Base-by-base conservation (phyloP, 225 moss, liverwort and hornwort genomes). In the Lunularia cruciata region DNA sequence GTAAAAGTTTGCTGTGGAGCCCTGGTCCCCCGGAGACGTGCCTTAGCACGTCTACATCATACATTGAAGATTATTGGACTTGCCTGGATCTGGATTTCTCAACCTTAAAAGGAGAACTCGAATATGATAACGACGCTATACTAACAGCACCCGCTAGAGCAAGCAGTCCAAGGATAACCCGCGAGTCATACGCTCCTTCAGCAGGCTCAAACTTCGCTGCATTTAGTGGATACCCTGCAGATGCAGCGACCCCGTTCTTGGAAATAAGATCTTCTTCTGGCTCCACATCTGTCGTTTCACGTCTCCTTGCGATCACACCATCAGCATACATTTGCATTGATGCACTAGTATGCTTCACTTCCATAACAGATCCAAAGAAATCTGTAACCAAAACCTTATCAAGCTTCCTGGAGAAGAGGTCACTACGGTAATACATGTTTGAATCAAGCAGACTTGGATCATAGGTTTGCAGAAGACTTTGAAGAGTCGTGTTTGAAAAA, bases 341-440 rank as follows among this genome's bases (percentile, higher is more conserved):
- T 76, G 87, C 85, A 74, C 81, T 73, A 36, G 92, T 95, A 57
- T 88, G 87, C 73, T 91, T 80, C 70, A 93, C 92, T 71, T 89
- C 91, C 98, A 98, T 98, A 46, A 98, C 98, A 68, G 93, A 98
- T 63, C 93, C 93, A 74, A 98, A 98, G 76, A 98, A 98, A 62
- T 98, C 96, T 25, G 96, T 92, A 71, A 93, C 85, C 35, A 80
- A 83, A 60, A 92, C 92, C 89, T 92, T 80, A 38, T 96, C 87
- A 45, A 92, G 79, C 30, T 87, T 72, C 72, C 89, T 88, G 74
- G 89, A 77, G 77, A 90, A 96, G 34, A 96, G 82, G 70, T 96
- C 96, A 53, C 75, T 80, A 9, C 92, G 81, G 31, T 86, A 96
- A 37, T 86, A 84, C 72, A 90, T 87, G 73, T 96, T 88, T 23